Evolutionary conservation across 495 filamentous ascomycete genomes (phyloP).

Genomic region (Halenospora varia): DNA sequence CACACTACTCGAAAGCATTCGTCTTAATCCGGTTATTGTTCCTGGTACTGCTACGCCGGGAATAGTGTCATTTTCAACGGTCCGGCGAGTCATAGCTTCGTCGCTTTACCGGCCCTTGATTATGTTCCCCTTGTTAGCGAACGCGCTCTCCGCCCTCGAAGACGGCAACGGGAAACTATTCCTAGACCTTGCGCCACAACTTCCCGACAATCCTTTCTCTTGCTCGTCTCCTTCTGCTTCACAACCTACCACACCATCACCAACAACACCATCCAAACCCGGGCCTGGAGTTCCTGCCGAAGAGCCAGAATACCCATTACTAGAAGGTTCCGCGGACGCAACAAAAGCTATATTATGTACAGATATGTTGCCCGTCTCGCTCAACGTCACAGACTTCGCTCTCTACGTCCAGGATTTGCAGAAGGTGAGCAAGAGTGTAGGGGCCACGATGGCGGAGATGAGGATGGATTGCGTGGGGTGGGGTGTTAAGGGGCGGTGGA

Average conservation of each 20-base stretch:
- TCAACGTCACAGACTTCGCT: constrained; percentile 40
- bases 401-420: constrained; percentile 40
- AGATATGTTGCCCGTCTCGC: constrained; percentile 43
- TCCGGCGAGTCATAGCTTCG: constrained; percentile 40
- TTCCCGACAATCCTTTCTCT: constrained; percentile 29
- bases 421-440: constrained; percentile 34
- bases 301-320: constrained; percentile 21
- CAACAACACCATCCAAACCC: constrained; percentile 26
- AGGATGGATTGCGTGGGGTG: constrained; percentile 55
- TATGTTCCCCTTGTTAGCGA: constrained; percentile 53
- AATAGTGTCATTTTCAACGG: constrained; percentile 38
- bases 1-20: constrained; percentile 37
- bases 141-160: constrained; percentile 49
- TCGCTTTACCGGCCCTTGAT: constrained; percentile 57
- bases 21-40: constrained; percentile 44
- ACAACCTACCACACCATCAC: background rate
- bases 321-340: constrained; percentile 42
- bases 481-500: constrained; percentile 53
- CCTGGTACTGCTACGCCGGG: constrained; percentile 26
- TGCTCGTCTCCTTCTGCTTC: constrained; percentile 20
- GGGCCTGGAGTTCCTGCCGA: too few species aligned
- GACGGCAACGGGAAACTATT: constrained; percentile 48
- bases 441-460: constrained; percentile 14
- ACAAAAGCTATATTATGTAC: constrained; percentile 58
- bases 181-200: constrained; percentile 27